phyloP scores from a whole-genome alignment of 2,329 filamentous ascomycete species.

The Paecilomyces fulvus region DNA sequence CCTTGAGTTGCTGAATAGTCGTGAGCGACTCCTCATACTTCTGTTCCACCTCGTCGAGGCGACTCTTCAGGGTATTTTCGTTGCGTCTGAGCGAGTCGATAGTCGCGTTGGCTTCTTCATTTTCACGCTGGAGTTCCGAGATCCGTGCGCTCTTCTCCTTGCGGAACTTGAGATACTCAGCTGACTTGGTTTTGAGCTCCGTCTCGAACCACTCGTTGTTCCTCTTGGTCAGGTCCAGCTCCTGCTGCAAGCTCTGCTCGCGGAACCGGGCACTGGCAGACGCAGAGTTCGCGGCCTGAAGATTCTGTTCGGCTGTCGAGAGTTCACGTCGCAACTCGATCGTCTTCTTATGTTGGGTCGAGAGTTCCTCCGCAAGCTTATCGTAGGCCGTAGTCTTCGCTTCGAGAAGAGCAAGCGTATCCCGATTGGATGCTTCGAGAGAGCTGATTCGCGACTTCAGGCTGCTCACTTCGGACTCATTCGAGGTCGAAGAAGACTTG shows the following conservation, averaged over 20 bases:
- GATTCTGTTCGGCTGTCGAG: slow-evolving; percentile 69
- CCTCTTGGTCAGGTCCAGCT: slow-evolving; percentile 77
- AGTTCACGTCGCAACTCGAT: slow-evolving; percentile 77
- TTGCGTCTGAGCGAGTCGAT: slow-evolving; percentile 70
- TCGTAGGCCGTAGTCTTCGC: slow-evolving; percentile 83
- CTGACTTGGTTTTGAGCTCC: slow-evolving; percentile 82
- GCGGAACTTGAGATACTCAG: slow-evolving; percentile 79
- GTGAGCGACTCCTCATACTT: slow-evolving; percentile 78
- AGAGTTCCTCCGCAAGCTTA: slow-evolving; percentile 74
- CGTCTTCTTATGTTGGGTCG: slow-evolving; percentile 80
- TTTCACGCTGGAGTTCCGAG: slow-evolving; percentile 75
- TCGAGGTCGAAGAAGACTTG: slow-evolving; percentile 62
- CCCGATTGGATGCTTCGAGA: slow-evolving; percentile 84
- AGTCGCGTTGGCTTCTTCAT: slow-evolving; percentile 73
- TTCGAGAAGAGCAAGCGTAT: slow-evolving; percentile 80
- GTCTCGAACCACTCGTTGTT: slow-evolving; percentile 90
- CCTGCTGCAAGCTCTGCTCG: slow-evolving; percentile 82
- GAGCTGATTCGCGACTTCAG: slow-evolving; percentile 76
- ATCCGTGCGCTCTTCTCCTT: slow-evolving; percentile 92
- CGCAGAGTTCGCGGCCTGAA: slow-evolving; percentile 72
- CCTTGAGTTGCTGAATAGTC: slow-evolving; percentile 77
- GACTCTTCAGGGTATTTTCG: slow-evolving; percentile 70
- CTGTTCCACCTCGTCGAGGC: slow-evolving; percentile 72
- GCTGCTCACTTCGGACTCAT: slow-evolving; percentile 60
- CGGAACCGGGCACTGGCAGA: slow-evolving; percentile 78